Evolutionary conservation across 2,329 filamentous ascomycete genomes (phyloP), one percentile per base, ranked within the genome.

Genomic region (Fusarium chlamydosporum): DNA sequence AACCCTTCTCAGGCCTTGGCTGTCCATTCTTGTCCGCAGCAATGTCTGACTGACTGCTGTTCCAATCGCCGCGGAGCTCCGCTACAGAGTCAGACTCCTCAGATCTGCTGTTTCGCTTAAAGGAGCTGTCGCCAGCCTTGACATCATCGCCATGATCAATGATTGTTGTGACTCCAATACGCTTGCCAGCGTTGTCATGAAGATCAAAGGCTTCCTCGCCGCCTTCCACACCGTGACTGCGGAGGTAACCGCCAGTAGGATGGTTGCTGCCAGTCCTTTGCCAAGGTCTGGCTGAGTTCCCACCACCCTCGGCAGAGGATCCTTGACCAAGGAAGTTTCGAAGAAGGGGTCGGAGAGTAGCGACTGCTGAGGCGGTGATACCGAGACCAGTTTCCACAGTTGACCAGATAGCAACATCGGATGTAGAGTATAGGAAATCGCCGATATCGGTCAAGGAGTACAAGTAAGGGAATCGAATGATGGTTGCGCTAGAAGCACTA

Each of bases 351-450:
- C 61, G 27, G 10, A 83, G 77, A 2, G 81, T 83, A 7, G 81
- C 81, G 3, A 80, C 54, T 1, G 73, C 77, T 7, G 79, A 76
- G 9, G 81, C 79, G 1, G 76, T 78, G 40, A 83, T 80, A 33
- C 79, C 81, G 37, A 83, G 77, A 6, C 80, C 80, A 6, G 79
- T 79, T 65, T 83, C 82, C 37, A 82, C 76, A 20, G 82, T 82
- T 2, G 79, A 82, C 81, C 81, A 84, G 56, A 83, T 80, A 18
- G 81, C 80, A 7, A 83, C 73, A 47, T 82, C 81, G 20, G 80
- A 76, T 18, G 79, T 81, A 37, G 80, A 76, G 75, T 80, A 83
- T 11, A 83, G 78, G 61, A 81, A 83, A 58, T 84, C 82, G 40
- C 72, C 64, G 26, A 77, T 77, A 7, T 78, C 68, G 34, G 75